Evolutionary conservation across 179 eudicot species (phyloP).

Genomic region (Sideroxylon spinosum): DNA sequence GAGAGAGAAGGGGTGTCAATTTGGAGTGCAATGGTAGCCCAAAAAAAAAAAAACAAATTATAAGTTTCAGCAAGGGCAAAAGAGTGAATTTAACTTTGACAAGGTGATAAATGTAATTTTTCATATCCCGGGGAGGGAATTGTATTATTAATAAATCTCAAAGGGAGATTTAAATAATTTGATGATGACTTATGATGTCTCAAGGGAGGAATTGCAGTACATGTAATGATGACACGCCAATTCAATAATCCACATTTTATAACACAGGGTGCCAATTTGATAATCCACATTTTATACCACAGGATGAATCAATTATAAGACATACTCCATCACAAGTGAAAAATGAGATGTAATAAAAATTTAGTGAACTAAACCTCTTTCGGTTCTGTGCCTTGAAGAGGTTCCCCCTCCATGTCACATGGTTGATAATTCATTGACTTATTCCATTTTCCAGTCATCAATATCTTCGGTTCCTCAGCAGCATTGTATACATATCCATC

Average conservation of each 20-base stretch:
- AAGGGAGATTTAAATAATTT: no score
- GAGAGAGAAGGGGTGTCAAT: no score
- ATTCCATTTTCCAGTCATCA: conserved; percentile 93
- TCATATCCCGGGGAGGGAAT: no score
- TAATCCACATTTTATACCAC: not conserved
- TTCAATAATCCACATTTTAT: not conserved
- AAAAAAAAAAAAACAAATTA: no score
- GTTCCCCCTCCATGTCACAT: conserved; percentile 91
- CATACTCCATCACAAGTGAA: not conserved
- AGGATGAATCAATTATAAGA: not conserved
- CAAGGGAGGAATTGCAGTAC: not conserved
- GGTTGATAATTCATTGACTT: conserved; percentile 81
- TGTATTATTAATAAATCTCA: no score
- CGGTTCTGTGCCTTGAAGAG: conserved; percentile 69
- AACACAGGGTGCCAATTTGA: not conserved
- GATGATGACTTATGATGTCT: no score
- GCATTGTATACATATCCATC: conserved; percentile 89
- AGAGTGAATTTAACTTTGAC: no score
- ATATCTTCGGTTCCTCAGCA: conserved; percentile 77
- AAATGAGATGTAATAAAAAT: not conserved
- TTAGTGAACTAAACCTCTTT: conserved; percentile 56
- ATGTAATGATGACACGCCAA: not conserved
- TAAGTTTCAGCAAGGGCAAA: no score
- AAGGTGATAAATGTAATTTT: no score
- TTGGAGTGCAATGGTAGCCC: no score